Evolutionary conservation across 495 filamentous ascomycete species (phyloP), one percentile per base, ranked within the genome.

Genomic region (Aspergillus ellipticus): DNA sequence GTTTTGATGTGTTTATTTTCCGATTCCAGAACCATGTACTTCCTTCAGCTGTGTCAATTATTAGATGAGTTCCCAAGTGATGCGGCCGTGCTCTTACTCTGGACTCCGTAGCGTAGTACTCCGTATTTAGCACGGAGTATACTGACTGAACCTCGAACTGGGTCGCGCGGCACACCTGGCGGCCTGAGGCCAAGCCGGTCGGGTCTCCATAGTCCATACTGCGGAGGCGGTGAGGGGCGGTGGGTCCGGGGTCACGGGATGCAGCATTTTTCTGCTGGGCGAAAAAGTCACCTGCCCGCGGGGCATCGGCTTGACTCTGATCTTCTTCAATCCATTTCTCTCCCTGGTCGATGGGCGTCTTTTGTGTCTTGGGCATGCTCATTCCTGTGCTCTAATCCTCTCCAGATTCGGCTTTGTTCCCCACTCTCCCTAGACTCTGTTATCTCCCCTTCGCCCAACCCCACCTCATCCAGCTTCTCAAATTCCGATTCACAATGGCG

Each of bases 401-500:
- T 48, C 37, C 15, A 22, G 17, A n/a, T 17, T 51, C 50, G 42
- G n/a, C 13, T 13, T 3, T 20, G 37, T 21, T 43, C 17, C 28
- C 16, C 5, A 8, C 19, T 17, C 24, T 33, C 35, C 33, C 13
- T 50, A 33, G 4, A 20, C 31, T 39, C 16, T 8, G 19, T 37
- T 22, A 6, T 42, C 16, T 24, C 33, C 24, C 39, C 19, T 28
- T 35, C 39, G 26, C 9, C 7, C 16, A n/a, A 22, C 26, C 47
- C 24, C 19, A 17, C 31, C 5, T 47, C 51, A 31, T 3, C 24
- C 8, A 16, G 21, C 10, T 51, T 15, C 9, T 31, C 22, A n/a
- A 51, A 22, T 42, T 41, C 48, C 51, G 39, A 37, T 56, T 60
- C 70, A 76, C 54, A 58, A 89, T 89, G 86, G 79, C 86, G 59